Evolutionary conservation across 257 asterid species (phyloP).

Genomic region (Solanum sitiens): DNA sequence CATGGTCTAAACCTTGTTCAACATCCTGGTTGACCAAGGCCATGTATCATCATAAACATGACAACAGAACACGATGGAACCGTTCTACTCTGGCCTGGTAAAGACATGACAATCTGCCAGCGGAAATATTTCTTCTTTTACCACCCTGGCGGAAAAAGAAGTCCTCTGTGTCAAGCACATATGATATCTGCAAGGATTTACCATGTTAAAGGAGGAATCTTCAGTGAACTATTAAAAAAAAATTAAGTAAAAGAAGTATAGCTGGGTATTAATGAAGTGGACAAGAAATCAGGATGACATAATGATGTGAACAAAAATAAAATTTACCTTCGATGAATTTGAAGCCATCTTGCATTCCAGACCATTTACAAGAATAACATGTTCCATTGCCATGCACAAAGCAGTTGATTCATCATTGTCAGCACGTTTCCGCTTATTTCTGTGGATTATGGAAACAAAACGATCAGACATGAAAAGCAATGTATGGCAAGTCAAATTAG

Average conservation of each 20-base stretch:
- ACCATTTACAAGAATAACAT: slow-evolving; percentile 57
- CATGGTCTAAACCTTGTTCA: not conserved
- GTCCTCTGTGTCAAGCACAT: slow-evolving; percentile 92
- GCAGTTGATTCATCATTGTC: slow-evolving; percentile 47
- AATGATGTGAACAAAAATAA: not conserved
- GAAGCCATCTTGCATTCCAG: slow-evolving; percentile 96
- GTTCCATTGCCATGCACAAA: slow-evolving; percentile 51
- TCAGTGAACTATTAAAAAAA: not conserved
- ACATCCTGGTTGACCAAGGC: not conserved
- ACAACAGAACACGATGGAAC: slow-evolving; percentile 39
- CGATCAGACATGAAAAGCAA: not conserved
- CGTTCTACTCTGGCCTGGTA: slow-evolving; percentile 36
- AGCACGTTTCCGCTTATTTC: slow-evolving; percentile 52
- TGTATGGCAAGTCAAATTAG: not conserved
- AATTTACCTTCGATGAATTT: slow-evolving; percentile 71
- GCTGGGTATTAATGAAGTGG: not conserved
- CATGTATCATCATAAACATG: slow-evolving; percentile 14
- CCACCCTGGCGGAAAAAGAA: slow-evolving; percentile 62
- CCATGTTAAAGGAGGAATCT: not conserved
- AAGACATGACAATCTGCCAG: slow-evolving; percentile 14
- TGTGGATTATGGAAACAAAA: slow-evolving; percentile 6
- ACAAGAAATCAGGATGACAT: not conserved
- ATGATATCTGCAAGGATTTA: slow-evolving; percentile 56
- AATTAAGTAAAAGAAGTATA: not conserved
- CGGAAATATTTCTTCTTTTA: slow-evolving; percentile 21